Evolutionary conservation across 768 basidiomycete species (phyloP), one percentile per base, ranked within the genome.

Genomic region (Boletus reticulatus): DNA sequence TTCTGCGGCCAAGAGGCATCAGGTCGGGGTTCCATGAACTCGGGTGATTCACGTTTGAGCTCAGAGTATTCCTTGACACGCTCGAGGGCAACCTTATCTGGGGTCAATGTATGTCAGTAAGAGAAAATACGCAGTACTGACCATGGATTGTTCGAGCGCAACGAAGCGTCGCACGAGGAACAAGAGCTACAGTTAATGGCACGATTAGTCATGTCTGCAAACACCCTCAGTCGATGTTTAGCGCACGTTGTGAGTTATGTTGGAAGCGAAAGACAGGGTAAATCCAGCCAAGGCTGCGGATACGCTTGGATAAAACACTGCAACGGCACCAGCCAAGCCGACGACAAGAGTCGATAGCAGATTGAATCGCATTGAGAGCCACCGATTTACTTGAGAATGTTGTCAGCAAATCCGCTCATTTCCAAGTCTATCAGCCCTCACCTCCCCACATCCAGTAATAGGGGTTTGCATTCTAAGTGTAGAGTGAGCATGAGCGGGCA

Each of bases 401-500:
- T 6, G 41, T 59, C 53, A 62, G 48, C 20, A 48, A 48, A 50
- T 38, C 59, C 39, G 24, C 14, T 20, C 20, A 2, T 44, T 41
- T 16, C 39, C 20, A 12, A 45, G 20, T 24, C 12, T 29, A 32
- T 20, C 12, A 20, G 19, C 37, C 63, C 76, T 50, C 67, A 89
- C 85, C 85, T 75, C 85, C 89, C 91, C 89, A 94, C 81, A 89
- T 88, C 94, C 94, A 95, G 65, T 89, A 93, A 67, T 84, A 89
- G 4, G 90, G 90, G 65, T 84, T 90, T 16, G 83, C 62, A 53
- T 83, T 84, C 80, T 82, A 44, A 4, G 34, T 17, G 19, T 37
- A 17, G 38, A 37, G 17, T 46, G 19, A 57, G 57, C 12, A 51
- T 60, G 9, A 52, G 47, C 27, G 8, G 46, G 39, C 37, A 36